Evolutionary conservation across 257 asterid genomes (phyloP), one percentile per base, ranked within the genome.

Genomic region (Schizonepeta tenuifolia): DNA sequence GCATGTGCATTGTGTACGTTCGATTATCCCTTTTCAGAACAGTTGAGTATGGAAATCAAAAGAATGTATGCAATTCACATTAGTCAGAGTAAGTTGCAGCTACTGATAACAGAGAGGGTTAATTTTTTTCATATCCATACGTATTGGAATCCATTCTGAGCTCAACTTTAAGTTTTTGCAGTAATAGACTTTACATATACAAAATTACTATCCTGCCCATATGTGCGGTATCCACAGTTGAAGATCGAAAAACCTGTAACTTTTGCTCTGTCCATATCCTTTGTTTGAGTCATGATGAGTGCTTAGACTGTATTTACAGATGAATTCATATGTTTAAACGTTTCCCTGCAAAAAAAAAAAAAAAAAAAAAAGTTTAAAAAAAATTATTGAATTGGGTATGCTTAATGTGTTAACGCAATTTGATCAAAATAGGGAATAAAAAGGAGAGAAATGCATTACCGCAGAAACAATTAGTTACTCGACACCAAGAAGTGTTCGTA

Each of bases 401-500:
- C 67, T 66, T 26, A 41, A 33, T 53, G 41, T 24, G 62, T 58
- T 54, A 65, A 68, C 28, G 53, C 31, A 49, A 7, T 49, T 17
- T 51, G 22, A 15, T 24, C 60, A 28, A 55, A 55, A 14, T 38
- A 6, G 20, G 12, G 47, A 35, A 35, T 35, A 35, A 35, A 35
- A 35, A 1, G 7, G 67, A 35, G 26, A 33, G 62, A 20, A 59
- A 28, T 36, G 64, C 66, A 17, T 55, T 22, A 36, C 56, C 54
- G 6, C 17, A 40, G 26, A 33, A 46, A 44, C 9, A 9, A 33
- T 20, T 55, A 54, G 58, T 46, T 38, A 38, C 43, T 38, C 40
- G 35, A 73, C 5, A 36, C 76, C 65, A n/a, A 84, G 81, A 44
- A 4, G 40, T 79, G 69, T 40, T 54, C 21, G 70, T 73, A 88